Conservation (phyloP, 1,139 yeast species). For the Pichia sp. region DNA sequence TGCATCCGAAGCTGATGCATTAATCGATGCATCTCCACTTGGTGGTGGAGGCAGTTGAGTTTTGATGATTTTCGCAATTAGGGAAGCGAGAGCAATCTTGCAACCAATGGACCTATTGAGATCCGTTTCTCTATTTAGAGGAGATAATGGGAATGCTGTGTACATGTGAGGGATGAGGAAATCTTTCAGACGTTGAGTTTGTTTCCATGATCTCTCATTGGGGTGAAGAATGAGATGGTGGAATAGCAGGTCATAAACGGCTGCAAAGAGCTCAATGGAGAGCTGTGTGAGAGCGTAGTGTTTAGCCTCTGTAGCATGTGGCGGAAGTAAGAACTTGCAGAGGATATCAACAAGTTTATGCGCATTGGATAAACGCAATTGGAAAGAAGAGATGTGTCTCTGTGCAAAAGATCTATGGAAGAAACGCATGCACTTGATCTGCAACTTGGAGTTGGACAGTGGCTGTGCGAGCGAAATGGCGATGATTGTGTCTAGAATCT, state of each 20-base stretch:
- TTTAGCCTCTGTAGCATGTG: background rate
- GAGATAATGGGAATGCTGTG: slow-evolving; percentile 38
- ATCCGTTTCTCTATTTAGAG: slow-evolving; percentile 47
- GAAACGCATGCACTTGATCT: too few species aligned
- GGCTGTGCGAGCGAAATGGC: too few species aligned
- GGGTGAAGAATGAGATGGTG: slow-evolving; percentile 17
- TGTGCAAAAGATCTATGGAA: too few species aligned
- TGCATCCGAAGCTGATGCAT: too few species aligned
- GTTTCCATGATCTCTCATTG: slow-evolving; percentile 22
- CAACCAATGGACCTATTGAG: slow-evolving; percentile 44
- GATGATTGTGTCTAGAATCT: too few species aligned
- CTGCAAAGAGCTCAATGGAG: slow-evolving; percentile 21
- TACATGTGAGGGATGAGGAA: slow-evolving; percentile 33
- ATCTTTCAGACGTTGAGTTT: slow-evolving; percentile 37
- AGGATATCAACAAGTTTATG: too few species aligned
- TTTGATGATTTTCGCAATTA: slow-evolving; percentile 63
- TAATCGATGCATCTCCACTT: too few species aligned
- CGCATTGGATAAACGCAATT: too few species aligned
- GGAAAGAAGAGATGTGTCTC: too few species aligned
- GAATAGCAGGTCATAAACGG: slow-evolving; percentile 21
- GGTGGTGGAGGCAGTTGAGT: slow-evolving; percentile 60
- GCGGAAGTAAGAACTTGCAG: too few species aligned
- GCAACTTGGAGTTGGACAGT: too few species aligned
- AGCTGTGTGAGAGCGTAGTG: background rate
- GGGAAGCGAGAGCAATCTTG: slow-evolving; percentile 62